phyloP scores from a whole-genome alignment of 192 early-diverging fungal species.

The Linnemannia elongata region DNA sequence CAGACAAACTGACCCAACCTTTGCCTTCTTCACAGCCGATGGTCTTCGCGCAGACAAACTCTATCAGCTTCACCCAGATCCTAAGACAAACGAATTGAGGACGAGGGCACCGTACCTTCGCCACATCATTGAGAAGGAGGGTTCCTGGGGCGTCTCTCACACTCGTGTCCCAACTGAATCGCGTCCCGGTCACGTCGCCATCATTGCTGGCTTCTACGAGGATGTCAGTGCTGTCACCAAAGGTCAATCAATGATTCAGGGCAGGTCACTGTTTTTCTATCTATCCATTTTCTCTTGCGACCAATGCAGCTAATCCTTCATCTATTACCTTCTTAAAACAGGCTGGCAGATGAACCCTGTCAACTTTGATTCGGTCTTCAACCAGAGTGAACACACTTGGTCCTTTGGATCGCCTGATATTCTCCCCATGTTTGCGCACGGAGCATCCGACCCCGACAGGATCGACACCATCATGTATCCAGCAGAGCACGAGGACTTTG shows the following conservation, averaged over 20 bases:
- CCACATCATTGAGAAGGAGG: slow-evolving; percentile 69
- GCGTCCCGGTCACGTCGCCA: slow-evolving; percentile 96
- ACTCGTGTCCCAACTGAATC: slow-evolving; percentile 97
- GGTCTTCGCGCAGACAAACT: slow-evolving; percentile 95
- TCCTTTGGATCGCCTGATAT: slow-evolving; percentile 98
- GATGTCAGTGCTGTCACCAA: slow-evolving; percentile 98
- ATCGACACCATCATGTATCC: slow-evolving; percentile 95
- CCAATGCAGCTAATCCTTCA: background rate
- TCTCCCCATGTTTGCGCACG: slow-evolving; percentile 95
- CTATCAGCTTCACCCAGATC: slow-evolving; percentile 79
- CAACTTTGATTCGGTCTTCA: slow-evolving; percentile 97
- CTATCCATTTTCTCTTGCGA: background rate
- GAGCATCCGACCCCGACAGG: slow-evolving; percentile 81
- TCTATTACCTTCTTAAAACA: slow-evolving; percentile 17
- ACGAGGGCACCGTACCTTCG: slow-evolving; percentile 73
- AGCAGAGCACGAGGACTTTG: slow-evolving; percentile 90
- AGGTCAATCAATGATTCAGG: slow-evolving; percentile 57
- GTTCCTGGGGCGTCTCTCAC: slow-evolving; percentile 87
- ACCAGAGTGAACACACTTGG: slow-evolving; percentile 94
- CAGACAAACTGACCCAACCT: background rate
- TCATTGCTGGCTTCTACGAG: slow-evolving; percentile 98
- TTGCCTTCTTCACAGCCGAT: slow-evolving; percentile 73
- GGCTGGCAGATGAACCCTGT: slow-evolving; percentile 98
- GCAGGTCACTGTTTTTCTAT: background rate
- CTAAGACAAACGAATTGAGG: slow-evolving; percentile 49